These are phyloP conservation scores for Dichotomocladium elegans DNA, from an alignment of 371 early-diverging fungal species.

Conservation along the genomic window DNA sequence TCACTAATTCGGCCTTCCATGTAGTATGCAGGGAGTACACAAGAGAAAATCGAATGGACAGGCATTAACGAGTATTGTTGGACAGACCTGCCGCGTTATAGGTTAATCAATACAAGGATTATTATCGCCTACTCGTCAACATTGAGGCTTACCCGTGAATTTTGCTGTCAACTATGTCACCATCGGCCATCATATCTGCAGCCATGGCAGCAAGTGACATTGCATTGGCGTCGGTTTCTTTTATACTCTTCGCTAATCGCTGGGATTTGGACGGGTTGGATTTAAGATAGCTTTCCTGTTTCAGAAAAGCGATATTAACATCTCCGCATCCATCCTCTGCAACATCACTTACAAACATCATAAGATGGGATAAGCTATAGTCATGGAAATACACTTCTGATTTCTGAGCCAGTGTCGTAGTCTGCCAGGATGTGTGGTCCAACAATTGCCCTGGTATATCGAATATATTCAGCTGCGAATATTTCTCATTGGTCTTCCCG, in stretches of 20 bases:
- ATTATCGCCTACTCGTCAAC: background rate
- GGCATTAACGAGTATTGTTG: constrained; percentile 95
- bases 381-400: constrained; percentile 91
- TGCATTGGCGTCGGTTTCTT: constrained; percentile 19
- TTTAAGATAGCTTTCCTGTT: constrained; percentile 51
- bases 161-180: constrained; percentile 79
- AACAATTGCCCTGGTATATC: constrained; percentile 81
- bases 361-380: constrained; percentile 83
- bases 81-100: constrained; percentile 26
- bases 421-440: constrained; percentile 47
- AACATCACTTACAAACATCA: constrained; percentile 76
- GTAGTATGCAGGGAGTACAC: constrained; percentile 83
- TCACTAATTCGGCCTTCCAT: constrained; percentile 57
- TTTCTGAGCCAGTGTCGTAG: constrained; percentile 65
- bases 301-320: background rate
- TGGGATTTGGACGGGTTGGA: constrained; percentile 20
- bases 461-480: constrained; percentile 77
- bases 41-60: constrained; percentile 86
- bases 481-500: constrained; percentile 69
- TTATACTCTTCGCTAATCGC: constrained; percentile 2
- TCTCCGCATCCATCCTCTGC: too few species aligned
- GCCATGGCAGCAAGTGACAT: constrained; percentile 74
- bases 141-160: constrained; percentile 58
- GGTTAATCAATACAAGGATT: background rate
- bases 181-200: constrained; percentile 88